Percentiles rank a stretch among this genome's conserved stretches.
These are phyloP conservation scores for Geotrichum restrictum DNA, from an alignment of 1,139 yeast species.

Conservation along the genomic window DNA sequence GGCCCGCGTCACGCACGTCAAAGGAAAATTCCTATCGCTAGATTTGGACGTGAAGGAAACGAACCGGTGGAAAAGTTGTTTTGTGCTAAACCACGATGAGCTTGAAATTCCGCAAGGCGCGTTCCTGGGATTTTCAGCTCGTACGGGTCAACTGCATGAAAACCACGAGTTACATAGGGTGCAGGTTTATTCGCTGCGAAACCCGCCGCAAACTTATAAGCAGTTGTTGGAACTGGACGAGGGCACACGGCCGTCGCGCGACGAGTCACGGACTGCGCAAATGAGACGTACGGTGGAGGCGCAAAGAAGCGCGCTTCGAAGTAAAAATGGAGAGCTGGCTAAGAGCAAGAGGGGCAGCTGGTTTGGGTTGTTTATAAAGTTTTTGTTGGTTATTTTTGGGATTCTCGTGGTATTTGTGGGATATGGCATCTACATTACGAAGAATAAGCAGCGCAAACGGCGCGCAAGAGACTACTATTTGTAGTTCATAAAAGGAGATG, in stretches of 20 bases:
- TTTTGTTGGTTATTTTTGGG: slow-evolving; percentile 36
- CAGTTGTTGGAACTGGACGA: slow-evolving; percentile 35
- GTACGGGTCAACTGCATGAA: slow-evolving; percentile 73
- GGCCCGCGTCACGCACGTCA: slow-evolving; percentile 58
- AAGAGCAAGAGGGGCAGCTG: slow-evolving; percentile 32
- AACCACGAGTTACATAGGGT: slow-evolving; percentile 40
- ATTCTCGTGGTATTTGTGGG: slow-evolving; percentile 46
- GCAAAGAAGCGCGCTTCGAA: slow-evolving; percentile 19
- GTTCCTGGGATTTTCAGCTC: slow-evolving; percentile 71
- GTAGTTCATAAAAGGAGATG: not conserved
- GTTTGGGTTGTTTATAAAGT: slow-evolving; percentile 31
- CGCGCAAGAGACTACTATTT: slow-evolving; percentile 12
- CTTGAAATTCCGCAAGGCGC: slow-evolving; percentile 38
- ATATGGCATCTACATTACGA: slow-evolving; percentile 49
- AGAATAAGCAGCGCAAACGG: slow-evolving; percentile 25
- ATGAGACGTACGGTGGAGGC: not conserved
- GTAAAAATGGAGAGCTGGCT: slow-evolving; percentile 46
- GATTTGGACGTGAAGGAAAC: slow-evolving; percentile 58
- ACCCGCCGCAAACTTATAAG: slow-evolving; percentile 34
- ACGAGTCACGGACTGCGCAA: slow-evolving; percentile 14
- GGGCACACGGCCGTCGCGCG: slow-evolving; percentile 3
- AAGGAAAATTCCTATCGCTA: slow-evolving; percentile 62
- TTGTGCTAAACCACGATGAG: slow-evolving; percentile 48
- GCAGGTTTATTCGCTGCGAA: slow-evolving; percentile 33
- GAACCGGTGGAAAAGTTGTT: slow-evolving; percentile 67